Evolutionary conservation across 257 asterid genomes (phyloP).

Genomic region (Penstemon newberryi): DNA sequence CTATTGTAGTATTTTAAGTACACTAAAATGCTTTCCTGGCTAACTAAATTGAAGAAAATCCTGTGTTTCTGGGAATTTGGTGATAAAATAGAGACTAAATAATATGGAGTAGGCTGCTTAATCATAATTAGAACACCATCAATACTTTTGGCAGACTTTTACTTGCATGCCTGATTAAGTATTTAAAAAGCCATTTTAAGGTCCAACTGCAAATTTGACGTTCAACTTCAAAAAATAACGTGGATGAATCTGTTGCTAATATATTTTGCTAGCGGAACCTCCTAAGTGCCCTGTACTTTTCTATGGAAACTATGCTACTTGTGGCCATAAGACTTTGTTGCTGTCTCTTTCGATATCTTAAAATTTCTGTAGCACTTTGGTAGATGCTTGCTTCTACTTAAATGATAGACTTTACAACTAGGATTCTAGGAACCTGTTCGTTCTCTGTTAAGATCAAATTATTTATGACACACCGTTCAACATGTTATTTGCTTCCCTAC

Average conservation of each 20-base stretch:
- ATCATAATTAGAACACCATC: constrained; percentile 5
- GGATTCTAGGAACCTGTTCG: no score
- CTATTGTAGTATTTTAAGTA: neutral
- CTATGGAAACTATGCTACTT: neutral
- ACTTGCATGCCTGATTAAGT: constrained; percentile 4
- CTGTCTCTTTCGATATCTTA: constrained; percentile 5
- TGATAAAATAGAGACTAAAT: constrained; percentile 8
- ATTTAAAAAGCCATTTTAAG: neutral
- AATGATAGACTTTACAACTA: neutral
- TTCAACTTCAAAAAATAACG: neutral
- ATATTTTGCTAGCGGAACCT: neutral
- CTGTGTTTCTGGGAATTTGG: neutral
- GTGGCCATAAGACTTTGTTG: neutral
- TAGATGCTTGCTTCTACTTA: neutral
- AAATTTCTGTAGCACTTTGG: neutral
- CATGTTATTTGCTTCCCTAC: no score
- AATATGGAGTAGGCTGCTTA: neutral
- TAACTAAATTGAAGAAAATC: constrained; percentile 20
- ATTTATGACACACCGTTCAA: no score
- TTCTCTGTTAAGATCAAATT: no score
- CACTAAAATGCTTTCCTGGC: neutral
- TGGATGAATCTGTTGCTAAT: neutral
- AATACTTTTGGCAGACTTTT: neutral
- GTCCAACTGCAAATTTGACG: neutral
- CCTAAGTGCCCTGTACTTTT: no score